Evolutionary conservation across 495 filamentous ascomycete genomes (phyloP).

Genomic region (Xylaria grammica): DNA sequence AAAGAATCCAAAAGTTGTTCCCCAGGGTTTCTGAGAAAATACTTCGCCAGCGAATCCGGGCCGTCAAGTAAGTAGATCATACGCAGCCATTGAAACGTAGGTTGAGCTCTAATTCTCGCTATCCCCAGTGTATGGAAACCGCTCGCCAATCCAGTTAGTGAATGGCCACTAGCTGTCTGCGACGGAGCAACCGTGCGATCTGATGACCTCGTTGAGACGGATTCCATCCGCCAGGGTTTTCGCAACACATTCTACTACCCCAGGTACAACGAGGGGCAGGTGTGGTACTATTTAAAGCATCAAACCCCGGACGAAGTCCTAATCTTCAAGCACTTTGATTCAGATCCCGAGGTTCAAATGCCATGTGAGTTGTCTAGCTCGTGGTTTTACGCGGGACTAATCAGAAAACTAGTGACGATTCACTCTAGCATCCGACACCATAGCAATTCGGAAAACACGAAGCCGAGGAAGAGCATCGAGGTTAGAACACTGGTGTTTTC

Average conservation of each 20-base stretch:
- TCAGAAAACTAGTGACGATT: not conserved
- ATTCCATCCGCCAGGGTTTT: conserved; percentile 32
- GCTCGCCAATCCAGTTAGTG: conserved; percentile 31
- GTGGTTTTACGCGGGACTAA: not conserved
- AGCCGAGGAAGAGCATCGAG: not conserved
- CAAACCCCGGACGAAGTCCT: conserved; percentile 37
- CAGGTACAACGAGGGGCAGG: conserved; percentile 24
- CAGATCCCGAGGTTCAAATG: conserved; percentile 3
- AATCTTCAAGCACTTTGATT: conserved; percentile 42
- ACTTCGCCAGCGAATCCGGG: not conserved
- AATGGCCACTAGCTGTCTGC: conserved; percentile 42
- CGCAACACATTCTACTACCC: conserved; percentile 33
- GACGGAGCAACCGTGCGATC: conserved; percentile 34
- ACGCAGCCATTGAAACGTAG: not conserved
- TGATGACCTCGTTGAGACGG: conserved; percentile 35
- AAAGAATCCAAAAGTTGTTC: not conserved
- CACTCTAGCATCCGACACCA: not conserved
- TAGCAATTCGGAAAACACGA: not conserved
- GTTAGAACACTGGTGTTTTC: not conserved
- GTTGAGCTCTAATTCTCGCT: no score
- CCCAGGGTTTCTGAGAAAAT: not conserved
- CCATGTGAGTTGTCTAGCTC: conserved; percentile 11
- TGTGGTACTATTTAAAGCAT: conserved; percentile 42
- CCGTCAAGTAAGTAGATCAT: not conserved
- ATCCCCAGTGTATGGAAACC: conserved; percentile 39